Conservation (phyloP, 2,329 filamentous ascomycete species). For the Penicillium paneum region DNA sequence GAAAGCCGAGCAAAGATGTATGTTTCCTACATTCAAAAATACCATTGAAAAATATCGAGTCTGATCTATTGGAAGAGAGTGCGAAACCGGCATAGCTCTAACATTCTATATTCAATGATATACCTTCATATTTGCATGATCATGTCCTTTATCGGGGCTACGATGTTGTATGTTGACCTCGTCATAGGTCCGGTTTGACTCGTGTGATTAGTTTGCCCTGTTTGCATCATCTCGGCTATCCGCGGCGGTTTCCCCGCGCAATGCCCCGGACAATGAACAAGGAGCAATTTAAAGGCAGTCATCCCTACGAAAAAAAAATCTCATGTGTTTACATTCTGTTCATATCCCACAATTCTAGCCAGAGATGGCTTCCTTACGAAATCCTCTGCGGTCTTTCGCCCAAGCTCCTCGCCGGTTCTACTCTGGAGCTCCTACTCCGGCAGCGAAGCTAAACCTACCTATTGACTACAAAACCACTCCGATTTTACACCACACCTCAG, state of each 20-base stretch:
- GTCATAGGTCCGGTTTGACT: slow-evolving; percentile 10
- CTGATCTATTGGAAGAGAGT: neutral
- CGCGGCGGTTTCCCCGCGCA: slow-evolving; percentile 26
- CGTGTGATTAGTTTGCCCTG: slow-evolving; percentile 11
- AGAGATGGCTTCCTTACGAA: slow-evolving; percentile 17
- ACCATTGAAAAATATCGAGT: neutral
- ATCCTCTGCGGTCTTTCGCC: slow-evolving; percentile 16
- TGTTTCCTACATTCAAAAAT: neutral
- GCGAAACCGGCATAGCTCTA: neutral
- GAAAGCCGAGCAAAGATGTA: neutral
- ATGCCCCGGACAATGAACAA: slow-evolving; percentile 20
- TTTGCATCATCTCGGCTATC: slow-evolving; percentile 27
- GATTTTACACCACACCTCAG: slow-evolving; percentile 75
- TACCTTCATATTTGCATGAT: no score
- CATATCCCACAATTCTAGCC: neutral
- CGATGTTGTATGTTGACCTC: neutral
- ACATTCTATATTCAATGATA: neutral
- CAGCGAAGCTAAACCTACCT: slow-evolving; percentile 72
- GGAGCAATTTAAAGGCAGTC: slow-evolving; percentile 12
- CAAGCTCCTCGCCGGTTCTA: slow-evolving; percentile 38
- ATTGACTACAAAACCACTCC: slow-evolving; percentile 82
- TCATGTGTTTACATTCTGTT: neutral
- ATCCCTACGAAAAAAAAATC: neutral
- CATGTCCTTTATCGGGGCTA: neutral
- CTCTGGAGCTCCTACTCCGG: slow-evolving; percentile 45